phyloP scores from a whole-genome alignment of 1,139 yeast genomes.

The Yamadazyma spencermartinsiae region DNA sequence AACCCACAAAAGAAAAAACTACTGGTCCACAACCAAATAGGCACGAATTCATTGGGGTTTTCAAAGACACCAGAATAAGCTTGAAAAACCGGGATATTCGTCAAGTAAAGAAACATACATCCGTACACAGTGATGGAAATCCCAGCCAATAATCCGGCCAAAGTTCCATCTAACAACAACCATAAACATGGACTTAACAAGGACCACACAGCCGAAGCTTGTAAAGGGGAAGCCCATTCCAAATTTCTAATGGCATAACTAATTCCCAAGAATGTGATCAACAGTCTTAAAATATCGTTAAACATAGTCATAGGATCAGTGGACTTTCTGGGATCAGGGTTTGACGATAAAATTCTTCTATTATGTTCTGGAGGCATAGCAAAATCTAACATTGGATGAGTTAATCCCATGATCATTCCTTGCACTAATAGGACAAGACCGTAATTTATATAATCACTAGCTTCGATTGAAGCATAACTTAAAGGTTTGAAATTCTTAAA shows the following conservation, averaged over 20 bases:
- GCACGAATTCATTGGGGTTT: slow-evolving; percentile 28
- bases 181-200: slow-evolving; percentile 77
- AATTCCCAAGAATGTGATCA: slow-evolving; percentile 79
- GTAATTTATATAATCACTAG: slow-evolving; percentile 16
- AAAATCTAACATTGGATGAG: slow-evolving; percentile 63
- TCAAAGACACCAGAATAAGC: slow-evolving; percentile 10
- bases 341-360: slow-evolving; percentile 29
- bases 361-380: slow-evolving; percentile 38
- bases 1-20: slow-evolving; percentile 70
- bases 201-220: slow-evolving; percentile 75
- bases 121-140: slow-evolving; percentile 41
- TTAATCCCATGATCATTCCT: slow-evolving; percentile 63
- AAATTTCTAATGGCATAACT: slow-evolving; percentile 80
- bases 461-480: slow-evolving; percentile 5
- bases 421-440: slow-evolving; percentile 36
- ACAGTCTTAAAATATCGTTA: slow-evolving; percentile 52
- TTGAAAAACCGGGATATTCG: slow-evolving; percentile 22
- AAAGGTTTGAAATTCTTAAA: slow-evolving; percentile 31
- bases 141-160: slow-evolving; percentile 60
- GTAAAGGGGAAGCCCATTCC: slow-evolving; percentile 76
- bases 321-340: slow-evolving; percentile 31
- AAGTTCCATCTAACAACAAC: slow-evolving; percentile 75
- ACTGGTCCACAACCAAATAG: slow-evolving; percentile 52
- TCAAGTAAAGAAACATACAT: slow-evolving; percentile 36
- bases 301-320: slow-evolving; percentile 27